Conservation (phyloP, 1,284 basidiomycete genomes). For the Coniferiporia sulphurascens region DNA sequence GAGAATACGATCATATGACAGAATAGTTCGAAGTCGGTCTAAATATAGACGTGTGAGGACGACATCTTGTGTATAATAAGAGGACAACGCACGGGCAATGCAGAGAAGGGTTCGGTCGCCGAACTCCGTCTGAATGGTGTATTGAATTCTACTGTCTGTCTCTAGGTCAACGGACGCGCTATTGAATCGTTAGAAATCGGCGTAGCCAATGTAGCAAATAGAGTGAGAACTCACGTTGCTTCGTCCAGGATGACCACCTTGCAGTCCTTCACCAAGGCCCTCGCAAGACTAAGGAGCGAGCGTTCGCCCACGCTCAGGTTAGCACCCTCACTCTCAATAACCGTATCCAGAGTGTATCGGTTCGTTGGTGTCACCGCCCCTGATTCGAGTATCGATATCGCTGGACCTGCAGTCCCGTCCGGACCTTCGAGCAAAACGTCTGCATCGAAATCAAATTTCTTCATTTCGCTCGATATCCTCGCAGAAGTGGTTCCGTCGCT, state of each 20-base stretch:
- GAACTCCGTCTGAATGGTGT: conserved; percentile 66
- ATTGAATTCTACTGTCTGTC: conserved; percentile 69
- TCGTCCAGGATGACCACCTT: conserved; percentile 63
- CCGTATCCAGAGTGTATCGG: conserved; percentile 49
- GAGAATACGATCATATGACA: conserved; percentile 74
- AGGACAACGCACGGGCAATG: conserved; percentile 49
- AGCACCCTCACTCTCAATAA: conserved; percentile 59
- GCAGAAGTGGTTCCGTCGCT: not conserved
- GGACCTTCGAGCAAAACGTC: not conserved
- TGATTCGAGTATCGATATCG: conserved; percentile 9
- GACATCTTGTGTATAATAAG: not conserved
- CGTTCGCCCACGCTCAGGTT: conserved; percentile 65
- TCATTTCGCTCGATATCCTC: not conserved
- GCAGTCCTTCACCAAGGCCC: conserved; percentile 58
- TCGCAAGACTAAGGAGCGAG: conserved; percentile 64
- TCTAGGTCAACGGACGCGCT: conserved; percentile 63
- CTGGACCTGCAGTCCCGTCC: conserved; percentile 1
- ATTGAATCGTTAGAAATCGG: not conserved
- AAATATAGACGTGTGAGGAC: not conserved
- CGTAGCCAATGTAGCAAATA: not conserved
- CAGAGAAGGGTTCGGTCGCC: conserved; percentile 56
- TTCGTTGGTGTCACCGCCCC: conserved; percentile 21
- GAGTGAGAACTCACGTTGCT: conserved; percentile 38
- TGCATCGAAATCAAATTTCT: not conserved
- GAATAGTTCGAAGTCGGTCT: conserved; percentile 75